Base-by-base conservation (phyloP, 345 rosid species). In the Laguncularia racemosa region DNA sequence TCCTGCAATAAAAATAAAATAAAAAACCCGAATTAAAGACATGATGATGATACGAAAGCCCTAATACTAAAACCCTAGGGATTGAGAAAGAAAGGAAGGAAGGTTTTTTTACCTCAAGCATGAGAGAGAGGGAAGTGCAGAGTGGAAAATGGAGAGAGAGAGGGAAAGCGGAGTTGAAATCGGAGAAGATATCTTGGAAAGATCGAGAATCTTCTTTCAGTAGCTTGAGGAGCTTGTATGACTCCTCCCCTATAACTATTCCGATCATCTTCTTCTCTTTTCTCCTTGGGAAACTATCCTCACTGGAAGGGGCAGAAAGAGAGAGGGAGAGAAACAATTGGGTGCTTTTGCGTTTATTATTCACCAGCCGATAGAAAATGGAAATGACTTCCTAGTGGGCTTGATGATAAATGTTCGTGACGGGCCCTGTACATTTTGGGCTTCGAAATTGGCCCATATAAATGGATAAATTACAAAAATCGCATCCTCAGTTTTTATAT, bases 181-280 rank as follows among this genome's bases (percentile, higher is more conserved):
- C 89, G 55, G 89, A 43, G 13, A 74, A 48, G 52, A 78, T 69
- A 49, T 81, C 87, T 19, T 71, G 81, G 52, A 87, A 62, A 2
- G 87, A 75, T 20, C 72, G 75, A 45, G 77, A 73, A 57, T 83
- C 93, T 47, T 75, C 73, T 59, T 78, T 77, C 55, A 87, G 76
- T 17, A 83, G 60, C 55, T 77, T 49, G 54, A 70, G 56, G 14
- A 85, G 28, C 60, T 56, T 13, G 65, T 65, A 70, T 56, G 83
- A 76, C 68, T 91, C 95, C 28, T 85, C 87, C 8, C 46, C 56
- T 59, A 62, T 60, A n/a, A 44, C 59, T 17, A 67, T 67, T 56
- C 55, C 64, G 21, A 58, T 60, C 64, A 52, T 81, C 81, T 78
- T 67, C 72, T 61, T 62, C 62, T 48, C 58, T 59, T 38, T n/a